A percentile compares a stretch with the other conserved stretches of the same genome.
These are phyloP conservation scores for Citrullus amarus DNA, from an alignment of 306 rosid genomes.

Conservation along the genomic window DNA sequence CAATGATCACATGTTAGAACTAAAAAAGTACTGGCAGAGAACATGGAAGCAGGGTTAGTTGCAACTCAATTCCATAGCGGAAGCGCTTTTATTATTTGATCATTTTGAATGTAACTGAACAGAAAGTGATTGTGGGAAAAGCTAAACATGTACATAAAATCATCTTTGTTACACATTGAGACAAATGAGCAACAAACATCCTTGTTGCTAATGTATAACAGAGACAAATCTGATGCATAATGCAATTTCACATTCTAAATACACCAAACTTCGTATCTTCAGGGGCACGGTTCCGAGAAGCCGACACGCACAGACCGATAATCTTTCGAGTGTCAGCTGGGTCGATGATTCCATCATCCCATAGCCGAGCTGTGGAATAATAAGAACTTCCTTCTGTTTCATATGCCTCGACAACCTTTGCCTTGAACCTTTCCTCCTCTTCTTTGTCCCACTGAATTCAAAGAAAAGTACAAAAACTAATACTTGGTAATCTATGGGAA, in stretches of 20 bases:
- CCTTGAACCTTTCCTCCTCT: conserved; percentile 76
- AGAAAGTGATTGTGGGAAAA: background rate
- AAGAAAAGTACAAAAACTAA: conserved; percentile 9
- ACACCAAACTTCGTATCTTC: conserved; percentile 81
- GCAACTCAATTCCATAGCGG: background rate
- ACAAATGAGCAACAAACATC: background rate
- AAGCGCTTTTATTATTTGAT: background rate
- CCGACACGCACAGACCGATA: conserved; percentile 66
- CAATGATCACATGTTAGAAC: no score
- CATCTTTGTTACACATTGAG: background rate
- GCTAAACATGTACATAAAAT: conserved; percentile 2
- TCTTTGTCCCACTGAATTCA: conserved; percentile 60
- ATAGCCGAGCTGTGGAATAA: conserved; percentile 85
- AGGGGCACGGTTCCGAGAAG: conserved; percentile 51
- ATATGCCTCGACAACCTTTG: conserved; percentile 61
- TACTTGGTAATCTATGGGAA: background rate
- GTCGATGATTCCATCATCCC: conserved; percentile 95
- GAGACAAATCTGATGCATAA: background rate
- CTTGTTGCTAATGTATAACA: background rate
- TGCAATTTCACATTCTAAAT: conserved; percentile 58
- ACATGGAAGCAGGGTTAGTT: no score
- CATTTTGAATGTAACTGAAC: background rate
- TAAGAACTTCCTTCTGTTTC: conserved; percentile 85
- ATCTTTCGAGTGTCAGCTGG: conserved; percentile 89
- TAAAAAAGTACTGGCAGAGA: no score